Base-by-base conservation (phyloP, 2,329 filamentous ascomycete species). In the Chrysosporium queenslandicum region DNA sequence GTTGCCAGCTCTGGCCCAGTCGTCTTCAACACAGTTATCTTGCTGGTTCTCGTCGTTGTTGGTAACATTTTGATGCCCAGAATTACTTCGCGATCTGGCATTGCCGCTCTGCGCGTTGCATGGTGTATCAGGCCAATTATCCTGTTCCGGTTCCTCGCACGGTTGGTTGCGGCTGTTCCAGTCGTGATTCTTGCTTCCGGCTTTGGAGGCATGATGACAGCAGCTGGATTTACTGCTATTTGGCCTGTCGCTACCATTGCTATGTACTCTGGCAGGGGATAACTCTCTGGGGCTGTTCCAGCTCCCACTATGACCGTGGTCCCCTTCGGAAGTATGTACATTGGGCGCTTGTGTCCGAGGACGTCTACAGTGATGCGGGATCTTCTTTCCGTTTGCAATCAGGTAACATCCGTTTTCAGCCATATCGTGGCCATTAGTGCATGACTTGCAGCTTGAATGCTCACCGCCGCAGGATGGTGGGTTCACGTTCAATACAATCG, bases 401-500 rank as follows among this genome's bases (percentile, higher is more conserved):
- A 54, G 25, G 29, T 59, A 59, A 29, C 56, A 59, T 6, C 52
- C 58, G 27, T 46, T 55, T 37, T 53, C 4, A 7, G 29, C 34
- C 2, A 3, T 2, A 14, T 32, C 32, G 2, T 25, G 41, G 16
- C 27, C 32, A 20, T 21, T 50, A 27, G 25, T 39, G 50, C 43
- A 42, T 23, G 29, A n/a, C 2, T 46, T 46, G 41, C 43, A 47
- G 21, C 23, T 21, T n/a, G 50, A 47, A 23, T 52, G 42, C 3
- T 52, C 50, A 14, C 36, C 23, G 16, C n/a, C 11, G 14, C 41
- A 46, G 2, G 37, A 29, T n/a, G 52, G 52, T 23, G 53, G 43
- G 32, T 53, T 58, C 16, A 59, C 50, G 45, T 59, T 57, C 29
- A 59, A 47, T 12, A 59, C 43, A 32, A 59, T 56, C 4, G 57